A percentile compares a stretch with the other conserved stretches of the same genome.
phyloP scores from a whole-genome alignment of 805 yeast genomes.

The Lipomyces chichibuensis region DNA sequence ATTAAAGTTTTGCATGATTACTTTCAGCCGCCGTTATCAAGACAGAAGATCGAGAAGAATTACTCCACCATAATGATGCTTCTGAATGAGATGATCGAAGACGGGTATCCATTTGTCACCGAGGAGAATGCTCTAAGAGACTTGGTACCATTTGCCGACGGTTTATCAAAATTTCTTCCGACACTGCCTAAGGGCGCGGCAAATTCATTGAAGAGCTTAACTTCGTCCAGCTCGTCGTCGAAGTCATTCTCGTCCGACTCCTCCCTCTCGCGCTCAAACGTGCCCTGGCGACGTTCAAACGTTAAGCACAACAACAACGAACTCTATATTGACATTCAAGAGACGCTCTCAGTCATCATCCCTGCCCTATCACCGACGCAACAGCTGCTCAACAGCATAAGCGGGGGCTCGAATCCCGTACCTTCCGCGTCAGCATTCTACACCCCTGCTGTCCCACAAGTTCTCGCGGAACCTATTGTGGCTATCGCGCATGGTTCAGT shows the following conservation, averaged over 20 bases:
- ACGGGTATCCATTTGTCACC: conserved; percentile 70
- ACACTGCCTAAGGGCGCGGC: conserved; percentile 42
- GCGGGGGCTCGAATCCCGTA: conserved; percentile 3
- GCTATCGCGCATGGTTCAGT: conserved; percentile 61
- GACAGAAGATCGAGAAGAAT: conserved; percentile 58
- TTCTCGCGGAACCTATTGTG: conserved; percentile 38
- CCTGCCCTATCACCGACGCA: conserved; percentile 33
- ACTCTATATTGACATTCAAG: conserved; percentile 79
- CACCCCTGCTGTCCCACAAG: conserved; percentile 31
- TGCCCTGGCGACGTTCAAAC: conserved; percentile 79
- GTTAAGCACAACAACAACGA: conserved; percentile 81
- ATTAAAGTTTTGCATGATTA: conserved; percentile 59
- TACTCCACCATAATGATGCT: conserved; percentile 70
- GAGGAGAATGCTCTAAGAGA: conserved; percentile 73
- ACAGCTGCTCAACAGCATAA: conserved; percentile 20
- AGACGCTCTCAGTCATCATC: conserved; percentile 46
- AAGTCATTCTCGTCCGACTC: conserved; percentile 16
- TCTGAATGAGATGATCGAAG: conserved; percentile 76
- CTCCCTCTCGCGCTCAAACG: conserved; percentile 39
- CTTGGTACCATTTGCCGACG: conserved; percentile 65
- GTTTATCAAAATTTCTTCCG: conserved; percentile 57
- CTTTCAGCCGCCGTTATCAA: conserved; percentile 52
- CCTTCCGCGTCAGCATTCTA: conserved; percentile 39
- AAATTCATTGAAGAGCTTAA: conserved; percentile 33
- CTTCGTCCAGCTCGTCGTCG: conserved; percentile 18